Conservation (phyloP, 805 yeast genomes). For the Candida endomychidarum region DNA sequence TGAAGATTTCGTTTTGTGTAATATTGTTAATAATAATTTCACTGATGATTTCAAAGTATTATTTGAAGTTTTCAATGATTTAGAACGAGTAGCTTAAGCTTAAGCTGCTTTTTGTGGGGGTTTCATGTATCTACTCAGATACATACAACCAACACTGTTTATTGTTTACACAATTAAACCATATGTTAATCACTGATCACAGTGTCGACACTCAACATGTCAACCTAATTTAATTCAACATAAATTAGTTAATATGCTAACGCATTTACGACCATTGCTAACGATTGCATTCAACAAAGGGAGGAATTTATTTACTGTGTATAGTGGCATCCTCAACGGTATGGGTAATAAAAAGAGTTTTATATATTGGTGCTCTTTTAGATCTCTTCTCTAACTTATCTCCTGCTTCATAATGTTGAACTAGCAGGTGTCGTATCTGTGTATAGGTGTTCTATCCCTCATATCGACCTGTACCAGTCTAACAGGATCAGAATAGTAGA, state of each 20-base stretch:
- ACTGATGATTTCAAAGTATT: slow-evolving; percentile 54
- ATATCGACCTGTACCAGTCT: too few relatives aligned
- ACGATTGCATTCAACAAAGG: slow-evolving; percentile 32
- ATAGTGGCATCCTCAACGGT: slow-evolving; percentile 53
- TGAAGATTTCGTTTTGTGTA: slow-evolving; percentile 69
- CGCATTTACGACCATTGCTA: slow-evolving; percentile 8
- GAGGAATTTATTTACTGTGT: slow-evolving; percentile 27
- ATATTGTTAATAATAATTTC: slow-evolving; percentile 87
- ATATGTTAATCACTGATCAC: slow-evolving; percentile 16
- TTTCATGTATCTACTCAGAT: too few relatives aligned
- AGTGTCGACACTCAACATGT: slow-evolving; percentile 37
- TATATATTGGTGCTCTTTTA: neutral
- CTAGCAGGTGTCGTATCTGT: too few relatives aligned
- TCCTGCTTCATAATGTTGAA: too few relatives aligned
- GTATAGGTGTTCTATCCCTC: too few relatives aligned
- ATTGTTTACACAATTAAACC: too few relatives aligned
- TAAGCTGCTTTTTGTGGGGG: too few relatives aligned
- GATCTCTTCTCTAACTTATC: too few relatives aligned
- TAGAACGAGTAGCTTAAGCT: too few relatives aligned
- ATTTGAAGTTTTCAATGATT: slow-evolving; percentile 49
- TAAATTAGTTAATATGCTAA: neutral
- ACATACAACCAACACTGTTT: too few relatives aligned
- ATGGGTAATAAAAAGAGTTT: slow-evolving; percentile 23
- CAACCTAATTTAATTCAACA: slow-evolving; percentile 29
- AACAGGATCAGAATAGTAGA: too few relatives aligned